Conservation (phyloP, 1,139 yeast genomes). For the Hyphopichia pseudoburtonii region DNA sequence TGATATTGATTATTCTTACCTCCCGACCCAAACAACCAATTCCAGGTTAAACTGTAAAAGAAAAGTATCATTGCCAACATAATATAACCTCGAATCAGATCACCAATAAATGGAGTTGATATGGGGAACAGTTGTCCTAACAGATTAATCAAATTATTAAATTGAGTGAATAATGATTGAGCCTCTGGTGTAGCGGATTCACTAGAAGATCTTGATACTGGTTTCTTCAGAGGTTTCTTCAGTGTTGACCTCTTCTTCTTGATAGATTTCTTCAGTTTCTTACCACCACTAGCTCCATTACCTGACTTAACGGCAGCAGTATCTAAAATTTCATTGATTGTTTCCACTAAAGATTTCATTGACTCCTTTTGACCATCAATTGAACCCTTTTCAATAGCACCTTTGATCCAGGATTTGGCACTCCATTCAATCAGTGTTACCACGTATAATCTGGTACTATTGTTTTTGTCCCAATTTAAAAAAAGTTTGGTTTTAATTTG, state of each 20-base stretch:
- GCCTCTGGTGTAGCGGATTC: conserved; percentile 5
- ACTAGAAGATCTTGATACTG: conserved; percentile 8
- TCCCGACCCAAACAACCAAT: conserved; percentile 1
- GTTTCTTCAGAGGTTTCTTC: conserved; percentile 13
- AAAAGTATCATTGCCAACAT: conserved; percentile 11
- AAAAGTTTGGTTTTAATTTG: conserved; percentile 66
- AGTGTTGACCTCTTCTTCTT: conserved; percentile 26
- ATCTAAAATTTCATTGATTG: conserved; percentile 49
- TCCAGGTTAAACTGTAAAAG: neutral
- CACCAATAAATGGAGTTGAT: conserved; percentile 24
- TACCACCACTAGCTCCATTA: conserved; percentile 8
- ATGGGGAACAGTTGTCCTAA: conserved; percentile 32
- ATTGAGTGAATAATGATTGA: conserved; percentile 18
- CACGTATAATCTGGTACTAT: conserved; percentile 61
- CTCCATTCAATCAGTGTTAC: conserved; percentile 82
- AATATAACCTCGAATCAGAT: conserved; percentile 24
- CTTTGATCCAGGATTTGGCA: conserved; percentile 90
- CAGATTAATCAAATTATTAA: conserved; percentile 23
- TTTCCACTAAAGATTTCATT: conserved; percentile 58
- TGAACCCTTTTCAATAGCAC: conserved; percentile 89
- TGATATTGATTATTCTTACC: conserved; percentile 7
- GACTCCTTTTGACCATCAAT: conserved; percentile 85
- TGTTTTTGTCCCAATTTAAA: conserved; percentile 75
- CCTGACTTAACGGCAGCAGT: conserved; percentile 11
- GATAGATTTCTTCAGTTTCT: conserved; percentile 16